These are phyloP conservation scores for Plectosphaerella cucumerina DNA, from an alignment of 2,329 filamentous ascomycete genomes.

Conservation along the genomic window DNA sequence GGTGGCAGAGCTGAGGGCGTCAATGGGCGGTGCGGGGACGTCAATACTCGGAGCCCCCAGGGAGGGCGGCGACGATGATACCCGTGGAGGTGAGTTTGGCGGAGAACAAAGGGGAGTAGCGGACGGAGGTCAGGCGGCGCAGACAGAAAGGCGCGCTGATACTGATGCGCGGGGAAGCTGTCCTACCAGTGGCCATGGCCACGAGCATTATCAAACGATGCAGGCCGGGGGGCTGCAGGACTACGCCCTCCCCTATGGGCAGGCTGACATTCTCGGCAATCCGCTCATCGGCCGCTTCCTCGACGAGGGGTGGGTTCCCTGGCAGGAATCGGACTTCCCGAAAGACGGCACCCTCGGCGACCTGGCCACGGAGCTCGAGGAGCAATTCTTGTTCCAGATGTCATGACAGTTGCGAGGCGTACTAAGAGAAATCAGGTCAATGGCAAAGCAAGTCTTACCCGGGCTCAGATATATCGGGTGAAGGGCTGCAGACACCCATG, in stretches of 20 bases:
- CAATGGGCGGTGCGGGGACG: neutral
- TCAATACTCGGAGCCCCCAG: neutral
- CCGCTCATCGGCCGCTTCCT: conserved; percentile 21
- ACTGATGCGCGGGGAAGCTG: too few relatives aligned
- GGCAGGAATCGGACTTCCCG: conserved; percentile 17
- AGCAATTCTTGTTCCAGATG: conserved; percentile 15
- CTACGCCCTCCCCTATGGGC: conserved; percentile 10
- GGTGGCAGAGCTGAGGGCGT: neutral
- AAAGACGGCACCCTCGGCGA: conserved; percentile 20
- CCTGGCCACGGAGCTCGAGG: conserved; percentile 21
- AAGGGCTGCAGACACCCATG: too few relatives aligned
- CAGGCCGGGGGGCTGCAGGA: neutral
- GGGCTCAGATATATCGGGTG: too few relatives aligned
- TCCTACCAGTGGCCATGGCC: too few relatives aligned
- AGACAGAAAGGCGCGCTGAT: too few relatives aligned
- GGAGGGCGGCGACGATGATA: neutral
- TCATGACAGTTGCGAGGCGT: neutral
- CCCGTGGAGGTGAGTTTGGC: too few relatives aligned
- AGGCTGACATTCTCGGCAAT: conserved; percentile 18
- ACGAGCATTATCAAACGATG: neutral
- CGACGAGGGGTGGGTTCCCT: conserved; percentile 19
- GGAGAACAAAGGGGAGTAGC: neutral
- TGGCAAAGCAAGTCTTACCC: too few relatives aligned
- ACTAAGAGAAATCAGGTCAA: too few relatives aligned
- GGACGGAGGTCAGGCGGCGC: too few relatives aligned